Percentiles rank a stretch among this genome's conserved stretches.
These are phyloP conservation scores for Leccinum arenicola DNA, from an alignment of 768 basidiomycete species.

Conservation along the genomic window DNA sequence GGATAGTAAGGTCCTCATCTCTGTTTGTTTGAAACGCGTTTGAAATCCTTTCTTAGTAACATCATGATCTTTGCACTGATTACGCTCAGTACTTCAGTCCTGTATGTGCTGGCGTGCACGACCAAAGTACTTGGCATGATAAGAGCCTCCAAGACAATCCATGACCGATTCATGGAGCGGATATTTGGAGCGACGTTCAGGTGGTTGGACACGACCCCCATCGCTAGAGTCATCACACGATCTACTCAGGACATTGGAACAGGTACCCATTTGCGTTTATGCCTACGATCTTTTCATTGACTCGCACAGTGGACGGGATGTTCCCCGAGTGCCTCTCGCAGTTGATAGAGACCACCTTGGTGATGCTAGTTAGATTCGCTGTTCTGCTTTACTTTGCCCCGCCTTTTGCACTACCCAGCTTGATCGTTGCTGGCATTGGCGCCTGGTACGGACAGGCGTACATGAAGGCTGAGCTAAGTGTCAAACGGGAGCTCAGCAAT, in stretches of 20 bases:
- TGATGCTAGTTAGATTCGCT: constrained; percentile 4
- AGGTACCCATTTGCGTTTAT: not conserved
- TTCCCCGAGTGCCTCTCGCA: not conserved
- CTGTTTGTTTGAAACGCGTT: not conserved
- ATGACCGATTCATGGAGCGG: constrained; percentile 48
- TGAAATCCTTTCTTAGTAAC: constrained; percentile 38
- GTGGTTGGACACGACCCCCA: constrained; percentile 45
- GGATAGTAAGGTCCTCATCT: constrained; percentile 26
- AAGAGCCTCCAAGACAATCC: constrained; percentile 54
- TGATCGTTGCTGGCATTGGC: constrained; percentile 28
- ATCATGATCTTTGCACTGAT: constrained; percentile 42
- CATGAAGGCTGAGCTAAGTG: constrained; percentile 40
- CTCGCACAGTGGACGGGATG: constrained; percentile 6
- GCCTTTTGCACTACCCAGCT: constrained; percentile 24
- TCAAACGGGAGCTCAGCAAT: constrained; percentile 31
- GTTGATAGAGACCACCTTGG: constrained; percentile 2
- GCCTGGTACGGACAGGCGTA: constrained; percentile 37
- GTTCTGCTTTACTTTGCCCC: constrained; percentile 10
- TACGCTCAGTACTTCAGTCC: constrained; percentile 27
- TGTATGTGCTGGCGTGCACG: constrained; percentile 35
- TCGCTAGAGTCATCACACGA: constrained; percentile 30
- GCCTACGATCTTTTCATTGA: not conserved
- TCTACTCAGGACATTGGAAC: constrained; percentile 50
- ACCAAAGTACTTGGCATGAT: constrained; percentile 45
- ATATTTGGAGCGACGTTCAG: constrained; percentile 61